These are phyloP conservation scores for Fragaria vesca DNA, from an alignment of 306 rosid genomes.

Conservation along the genomic window DNA sequence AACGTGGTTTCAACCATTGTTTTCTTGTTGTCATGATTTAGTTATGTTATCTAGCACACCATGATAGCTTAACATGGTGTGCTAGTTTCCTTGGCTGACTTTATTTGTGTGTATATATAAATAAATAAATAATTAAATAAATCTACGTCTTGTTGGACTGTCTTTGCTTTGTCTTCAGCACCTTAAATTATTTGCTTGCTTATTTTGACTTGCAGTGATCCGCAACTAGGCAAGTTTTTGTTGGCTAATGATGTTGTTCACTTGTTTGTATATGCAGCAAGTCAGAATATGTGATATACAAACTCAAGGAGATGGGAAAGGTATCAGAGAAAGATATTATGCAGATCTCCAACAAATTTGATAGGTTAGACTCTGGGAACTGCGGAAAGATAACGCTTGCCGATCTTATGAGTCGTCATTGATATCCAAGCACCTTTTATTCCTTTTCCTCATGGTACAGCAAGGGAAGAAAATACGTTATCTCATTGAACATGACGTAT, in stretches of 20 bases:
- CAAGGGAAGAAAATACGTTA: neutral
- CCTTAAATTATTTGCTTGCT: constrained; percentile 9
- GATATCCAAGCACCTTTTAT: constrained; percentile 10
- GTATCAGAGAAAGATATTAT: constrained; percentile 75
- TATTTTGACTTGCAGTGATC: constrained; percentile 15
- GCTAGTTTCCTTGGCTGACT: neutral
- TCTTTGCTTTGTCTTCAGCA: constrained; percentile 5
- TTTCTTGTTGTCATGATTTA: neutral
- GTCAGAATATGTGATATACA: constrained; percentile 88
- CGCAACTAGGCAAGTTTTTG: constrained; percentile 4
- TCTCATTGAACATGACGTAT: neutral
- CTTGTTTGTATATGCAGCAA: constrained; percentile 53
- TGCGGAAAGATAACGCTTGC: constrained; percentile 83
- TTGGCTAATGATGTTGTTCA: constrained; percentile 16
- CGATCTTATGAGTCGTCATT: constrained; percentile 58
- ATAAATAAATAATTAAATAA: neutral
- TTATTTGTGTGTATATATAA: neutral
- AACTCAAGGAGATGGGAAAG: constrained; percentile 96
- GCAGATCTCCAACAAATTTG: constrained; percentile 73
- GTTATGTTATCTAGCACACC: neutral
- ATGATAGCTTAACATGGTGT: neutral
- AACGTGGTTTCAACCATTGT: neutral
- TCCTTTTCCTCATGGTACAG: neutral
- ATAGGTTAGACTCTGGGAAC: constrained; percentile 68
- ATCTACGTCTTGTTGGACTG: constrained; percentile 6